Evolutionary conservation across 2,329 filamentous ascomycete species (phyloP).

Genomic region (Aspergillus versicolor): DNA sequence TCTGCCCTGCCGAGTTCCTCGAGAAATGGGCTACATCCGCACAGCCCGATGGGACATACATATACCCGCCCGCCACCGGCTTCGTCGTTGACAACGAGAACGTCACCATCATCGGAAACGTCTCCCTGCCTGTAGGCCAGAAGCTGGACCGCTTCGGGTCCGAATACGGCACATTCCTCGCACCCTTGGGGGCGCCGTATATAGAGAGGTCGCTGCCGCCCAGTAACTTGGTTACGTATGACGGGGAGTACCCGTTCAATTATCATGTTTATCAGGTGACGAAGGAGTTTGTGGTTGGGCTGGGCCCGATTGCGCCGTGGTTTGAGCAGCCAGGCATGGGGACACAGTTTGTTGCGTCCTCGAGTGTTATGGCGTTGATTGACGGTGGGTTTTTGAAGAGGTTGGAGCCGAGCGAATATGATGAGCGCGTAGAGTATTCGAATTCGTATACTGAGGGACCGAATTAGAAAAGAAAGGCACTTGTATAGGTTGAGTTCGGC

Average conservation of each 20-base stretch:
- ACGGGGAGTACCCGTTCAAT: slow-evolving; percentile 45
- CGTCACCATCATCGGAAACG: slow-evolving; percentile 42
- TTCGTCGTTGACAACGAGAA: slow-evolving; percentile 40
- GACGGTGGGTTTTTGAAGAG: slow-evolving; percentile 21
- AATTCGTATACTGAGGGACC: slow-evolving; percentile 10
- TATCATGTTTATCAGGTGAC: slow-evolving; percentile 51
- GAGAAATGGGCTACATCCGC: slow-evolving; percentile 18
- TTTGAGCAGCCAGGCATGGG: slow-evolving; percentile 54
- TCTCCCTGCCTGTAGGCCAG: slow-evolving; percentile 42
- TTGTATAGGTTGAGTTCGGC: no score
- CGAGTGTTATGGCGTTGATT: slow-evolving; percentile 34
- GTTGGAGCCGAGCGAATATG: slow-evolving; percentile 6
- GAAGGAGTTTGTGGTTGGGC: slow-evolving; percentile 39
- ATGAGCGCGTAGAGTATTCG: slow-evolving; percentile 10
- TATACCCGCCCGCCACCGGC: slow-evolving; percentile 45
- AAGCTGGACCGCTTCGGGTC: slow-evolving; percentile 51
- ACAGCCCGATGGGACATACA: slow-evolving; percentile 18
- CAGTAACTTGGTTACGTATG: slow-evolving; percentile 42
- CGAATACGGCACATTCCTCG: slow-evolving; percentile 46
- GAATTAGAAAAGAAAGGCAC: neutral
- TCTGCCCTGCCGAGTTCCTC: slow-evolving; percentile 44
- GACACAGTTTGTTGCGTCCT: slow-evolving; percentile 32
- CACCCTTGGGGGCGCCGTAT: slow-evolving; percentile 48
- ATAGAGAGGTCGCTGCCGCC: slow-evolving; percentile 50
- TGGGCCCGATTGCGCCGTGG: slow-evolving; percentile 51